Conservation (phyloP, 2,329 filamentous ascomycete species). For the Penicillium sp. region DNA sequence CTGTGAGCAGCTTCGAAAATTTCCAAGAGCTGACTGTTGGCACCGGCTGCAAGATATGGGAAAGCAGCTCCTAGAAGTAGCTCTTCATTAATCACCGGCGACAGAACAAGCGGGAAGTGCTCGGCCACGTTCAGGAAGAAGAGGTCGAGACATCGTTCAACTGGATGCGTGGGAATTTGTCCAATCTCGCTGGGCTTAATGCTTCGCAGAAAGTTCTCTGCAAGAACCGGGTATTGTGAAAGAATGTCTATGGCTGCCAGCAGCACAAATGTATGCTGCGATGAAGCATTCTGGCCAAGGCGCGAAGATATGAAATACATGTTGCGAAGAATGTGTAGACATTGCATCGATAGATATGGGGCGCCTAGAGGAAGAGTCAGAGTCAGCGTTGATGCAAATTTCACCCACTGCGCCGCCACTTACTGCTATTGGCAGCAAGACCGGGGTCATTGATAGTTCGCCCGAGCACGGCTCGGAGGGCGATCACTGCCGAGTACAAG, state of each 20-base stretch:
- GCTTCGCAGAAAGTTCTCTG: slow-evolving; percentile 63
- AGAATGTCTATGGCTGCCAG: slow-evolving; percentile 78
- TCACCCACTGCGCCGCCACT: slow-evolving; percentile 19
- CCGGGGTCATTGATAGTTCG: slow-evolving; percentile 57
- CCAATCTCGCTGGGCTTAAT: slow-evolving; percentile 56
- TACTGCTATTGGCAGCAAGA: slow-evolving; percentile 53
- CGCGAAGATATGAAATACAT: slow-evolving; percentile 78
- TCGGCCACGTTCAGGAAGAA: slow-evolving; percentile 87
- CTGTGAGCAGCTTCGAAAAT: slow-evolving; percentile 90
- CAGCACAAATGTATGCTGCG: slow-evolving; percentile 80
- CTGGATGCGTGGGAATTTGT: slow-evolving; percentile 58
- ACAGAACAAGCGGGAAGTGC: slow-evolving; percentile 69
- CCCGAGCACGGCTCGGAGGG: slow-evolving; percentile 69
- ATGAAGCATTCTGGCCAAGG: slow-evolving; percentile 68
- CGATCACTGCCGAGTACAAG: slow-evolving; percentile 70
- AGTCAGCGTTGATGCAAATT: slow-evolving; percentile 6
- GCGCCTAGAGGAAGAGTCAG: slow-evolving; percentile 48
- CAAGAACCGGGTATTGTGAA: slow-evolving; percentile 63
- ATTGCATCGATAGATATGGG: slow-evolving; percentile 64
- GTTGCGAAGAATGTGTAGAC: slow-evolving; percentile 69
- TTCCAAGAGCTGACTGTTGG: slow-evolving; percentile 56
- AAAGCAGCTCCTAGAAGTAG: slow-evolving; percentile 71
- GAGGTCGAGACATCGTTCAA: slow-evolving; percentile 72
- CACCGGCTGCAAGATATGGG: slow-evolving; percentile 65
- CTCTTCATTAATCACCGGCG: slow-evolving; percentile 64